Evolutionary conservation across 768 basidiomycete species (phyloP).

Genomic region (Phylloporus arenicola): DNA sequence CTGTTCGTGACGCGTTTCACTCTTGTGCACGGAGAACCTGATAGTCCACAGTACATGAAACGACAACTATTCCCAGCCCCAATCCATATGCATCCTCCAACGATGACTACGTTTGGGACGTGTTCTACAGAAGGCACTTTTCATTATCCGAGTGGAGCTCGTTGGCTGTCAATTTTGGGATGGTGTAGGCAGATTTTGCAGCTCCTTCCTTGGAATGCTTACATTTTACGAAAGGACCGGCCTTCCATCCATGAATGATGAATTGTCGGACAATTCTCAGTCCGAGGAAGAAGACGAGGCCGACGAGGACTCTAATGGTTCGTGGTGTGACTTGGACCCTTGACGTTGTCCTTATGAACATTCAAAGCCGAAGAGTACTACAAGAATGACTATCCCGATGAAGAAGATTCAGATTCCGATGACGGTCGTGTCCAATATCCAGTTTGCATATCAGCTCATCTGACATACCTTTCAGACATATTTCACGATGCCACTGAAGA

Average conservation of each 20-base stretch:
- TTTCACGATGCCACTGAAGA: slow-evolving; percentile 53
- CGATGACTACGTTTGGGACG: slow-evolving; percentile 78
- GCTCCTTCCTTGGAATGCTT: neutral
- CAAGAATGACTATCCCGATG: slow-evolving; percentile 82
- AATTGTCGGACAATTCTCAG: slow-evolving; percentile 57
- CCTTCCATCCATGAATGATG: slow-evolving; percentile 51
- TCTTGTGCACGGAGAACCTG: neutral
- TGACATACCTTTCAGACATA: slow-evolving; percentile 38
- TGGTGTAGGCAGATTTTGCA: slow-evolving; percentile 43
- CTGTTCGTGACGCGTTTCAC: slow-evolving; percentile 35
- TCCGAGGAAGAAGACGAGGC: slow-evolving; percentile 68
- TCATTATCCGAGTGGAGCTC: slow-evolving; percentile 57
- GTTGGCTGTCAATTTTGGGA: slow-evolving; percentile 52
- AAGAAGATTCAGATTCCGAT: slow-evolving; percentile 43
- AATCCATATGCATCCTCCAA: slow-evolving; percentile 1
- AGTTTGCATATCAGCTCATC: neutral
- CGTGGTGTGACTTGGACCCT: slow-evolving; percentile 2
- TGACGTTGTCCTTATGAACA: neutral
- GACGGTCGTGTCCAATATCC: slow-evolving; percentile 32
- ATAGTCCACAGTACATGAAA: slow-evolving; percentile 24
- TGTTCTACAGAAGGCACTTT: slow-evolving; percentile 69
- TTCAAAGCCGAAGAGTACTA: slow-evolving; percentile 72
- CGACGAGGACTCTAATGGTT: slow-evolving; percentile 83
- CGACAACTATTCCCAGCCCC: slow-evolving; percentile 4
- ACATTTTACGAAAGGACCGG: slow-evolving; percentile 44